A percentile compares a stretch with the other conserved stretches of the same genome.
phyloP scores from a whole-genome alignment of 129 eudicot genomes.

The Logfia minima region DNA sequence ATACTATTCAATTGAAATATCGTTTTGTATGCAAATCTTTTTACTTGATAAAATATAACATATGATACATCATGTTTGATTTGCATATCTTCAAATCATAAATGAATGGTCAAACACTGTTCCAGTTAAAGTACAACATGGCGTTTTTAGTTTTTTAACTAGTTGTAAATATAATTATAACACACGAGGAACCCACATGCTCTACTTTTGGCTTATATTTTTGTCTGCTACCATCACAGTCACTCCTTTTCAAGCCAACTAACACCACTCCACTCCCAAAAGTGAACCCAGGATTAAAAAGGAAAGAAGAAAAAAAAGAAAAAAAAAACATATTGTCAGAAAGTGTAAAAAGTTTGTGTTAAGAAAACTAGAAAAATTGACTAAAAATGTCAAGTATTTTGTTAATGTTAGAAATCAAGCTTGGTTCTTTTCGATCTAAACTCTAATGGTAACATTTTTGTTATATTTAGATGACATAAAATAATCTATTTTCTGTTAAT shows the following conservation, averaged over 20 bases:
- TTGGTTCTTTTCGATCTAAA: too few relatives aligned
- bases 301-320: too few relatives aligned
- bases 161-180: not conserved
- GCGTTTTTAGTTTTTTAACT: not conserved
- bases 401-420: too few relatives aligned
- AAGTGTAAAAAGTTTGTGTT: not conserved
- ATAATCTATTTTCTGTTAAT: too few relatives aligned
- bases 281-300: not conserved
- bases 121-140: not conserved
- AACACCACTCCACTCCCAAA: slow-evolving; percentile 6
- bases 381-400: too few relatives aligned
- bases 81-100: not conserved
- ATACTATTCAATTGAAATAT: too few relatives aligned
- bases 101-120: not conserved
- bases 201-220: slow-evolving; percentile 17
- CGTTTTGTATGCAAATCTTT: too few relatives aligned
- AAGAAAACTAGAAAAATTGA: too few relatives aligned
- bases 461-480: too few relatives aligned
- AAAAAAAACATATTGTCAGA: not conserved
- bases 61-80: not conserved
- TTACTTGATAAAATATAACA: not conserved
- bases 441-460: too few relatives aligned
- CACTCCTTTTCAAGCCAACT: slow-evolving; percentile 22
- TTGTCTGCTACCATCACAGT: slow-evolving; percentile 8
- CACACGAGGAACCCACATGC: slow-evolving; percentile 26